phyloP scores from a whole-genome alignment of 2,329 filamentous ascomycete species.

The Ophiosphaerella korrae region DNA sequence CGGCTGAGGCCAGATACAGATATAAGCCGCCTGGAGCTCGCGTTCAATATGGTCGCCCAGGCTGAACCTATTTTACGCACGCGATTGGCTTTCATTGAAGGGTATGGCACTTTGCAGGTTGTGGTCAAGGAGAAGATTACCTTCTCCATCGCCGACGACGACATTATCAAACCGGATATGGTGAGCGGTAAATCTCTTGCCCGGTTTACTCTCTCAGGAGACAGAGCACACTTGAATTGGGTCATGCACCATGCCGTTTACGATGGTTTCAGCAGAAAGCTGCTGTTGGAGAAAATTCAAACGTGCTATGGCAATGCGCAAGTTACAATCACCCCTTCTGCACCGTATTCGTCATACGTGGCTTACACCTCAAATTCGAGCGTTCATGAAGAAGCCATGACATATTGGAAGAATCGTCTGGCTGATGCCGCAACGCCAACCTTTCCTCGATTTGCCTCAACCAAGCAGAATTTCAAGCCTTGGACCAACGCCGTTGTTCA shows the following conservation, averaged over 20 bases:
- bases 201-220: conserved; percentile 5
- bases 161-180: no score
- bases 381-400: no score
- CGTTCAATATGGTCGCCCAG: conserved; percentile 49
- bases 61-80: conserved; percentile 53
- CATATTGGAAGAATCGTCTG: no score
- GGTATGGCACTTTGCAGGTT: conserved; percentile 10
- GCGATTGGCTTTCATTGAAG: conserved; percentile 17
- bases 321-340: background rate
- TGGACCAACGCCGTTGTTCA: background rate
- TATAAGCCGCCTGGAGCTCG: conserved; percentile 25
- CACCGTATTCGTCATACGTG: background rate
- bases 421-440: no score
- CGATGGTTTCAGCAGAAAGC: conserved; percentile 22
- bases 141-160: background rate
- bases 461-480: background rate
- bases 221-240: conserved; percentile 27
- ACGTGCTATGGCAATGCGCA: background rate
- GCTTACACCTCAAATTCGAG: background rate
- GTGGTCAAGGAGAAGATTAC: conserved; percentile 4
- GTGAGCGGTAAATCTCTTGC: background rate
- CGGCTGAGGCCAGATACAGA: conserved; percentile 1
- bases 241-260: conserved; percentile 34
- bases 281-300: conserved; percentile 12
- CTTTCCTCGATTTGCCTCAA: no score